A percentile compares a stretch with the other conserved stretches of the same genome.
These are phyloP conservation scores for Lachnellula subtilissima DNA, from an alignment of 2,329 filamentous ascomycete species.

Conservation along the genomic window DNA sequence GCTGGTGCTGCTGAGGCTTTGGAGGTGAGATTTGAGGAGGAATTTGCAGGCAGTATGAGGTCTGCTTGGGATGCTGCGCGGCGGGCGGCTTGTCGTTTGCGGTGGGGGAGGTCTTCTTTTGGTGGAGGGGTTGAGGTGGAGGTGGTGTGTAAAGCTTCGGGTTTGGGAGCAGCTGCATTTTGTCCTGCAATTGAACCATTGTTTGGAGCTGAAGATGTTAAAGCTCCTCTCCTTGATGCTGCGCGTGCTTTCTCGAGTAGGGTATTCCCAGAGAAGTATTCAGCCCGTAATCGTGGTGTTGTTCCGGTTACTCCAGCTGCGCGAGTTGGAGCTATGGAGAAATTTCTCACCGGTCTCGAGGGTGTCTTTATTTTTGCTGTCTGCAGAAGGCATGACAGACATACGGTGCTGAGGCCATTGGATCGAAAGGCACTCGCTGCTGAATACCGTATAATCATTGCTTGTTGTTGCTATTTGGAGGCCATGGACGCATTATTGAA, in stretches of 20 bases:
- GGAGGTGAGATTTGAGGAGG: conserved; percentile 52
- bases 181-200: conserved; percentile 11
- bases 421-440: conserved; percentile 19
- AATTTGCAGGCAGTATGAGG: conserved; percentile 40
- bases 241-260: conserved; percentile 19
- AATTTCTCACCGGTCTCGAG: conserved; percentile 17
- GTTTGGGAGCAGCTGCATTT: conserved; percentile 13
- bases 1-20: conserved; percentile 45
- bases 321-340: conserved; percentile 23
- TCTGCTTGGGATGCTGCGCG: conserved; percentile 22
- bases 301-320: conserved; percentile 16
- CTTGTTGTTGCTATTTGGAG: conserved; percentile 15
- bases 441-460: conserved; percentile 30
- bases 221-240: conserved; percentile 17
- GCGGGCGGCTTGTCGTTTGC: conserved; percentile 27
- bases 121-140: conserved; percentile 4
- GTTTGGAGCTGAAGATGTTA: conserved; percentile 14
- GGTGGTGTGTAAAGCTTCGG: neutral
- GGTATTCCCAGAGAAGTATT: conserved; percentile 28
- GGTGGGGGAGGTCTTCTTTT: conserved; percentile 27
- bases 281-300: conserved; percentile 20
- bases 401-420: conserved; percentile 25
- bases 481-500: conserved; percentile 7
- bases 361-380: neutral
- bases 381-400: conserved; percentile 20